Evolutionary conservation across 106 monocot species (phyloP).

Genomic region (Triglochin maritima): DNA sequence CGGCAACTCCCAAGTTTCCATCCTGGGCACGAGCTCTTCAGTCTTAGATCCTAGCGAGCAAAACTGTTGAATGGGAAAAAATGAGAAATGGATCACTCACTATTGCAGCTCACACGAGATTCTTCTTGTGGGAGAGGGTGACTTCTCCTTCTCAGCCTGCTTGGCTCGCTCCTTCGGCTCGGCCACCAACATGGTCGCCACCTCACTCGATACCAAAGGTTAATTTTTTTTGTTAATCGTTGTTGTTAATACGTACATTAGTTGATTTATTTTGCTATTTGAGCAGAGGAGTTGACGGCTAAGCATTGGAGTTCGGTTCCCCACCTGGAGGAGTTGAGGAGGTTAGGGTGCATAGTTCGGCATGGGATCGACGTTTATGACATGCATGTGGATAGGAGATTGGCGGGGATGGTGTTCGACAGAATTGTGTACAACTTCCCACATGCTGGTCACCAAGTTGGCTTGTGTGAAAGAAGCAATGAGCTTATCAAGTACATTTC

Average conservation of each 20-base stretch:
- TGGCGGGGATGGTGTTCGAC: constrained; percentile 6
- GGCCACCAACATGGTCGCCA: constrained; percentile 47
- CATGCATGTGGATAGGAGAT: constrained; percentile 5
- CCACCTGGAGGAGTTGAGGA: constrained; percentile 2
- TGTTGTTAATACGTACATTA: no score
- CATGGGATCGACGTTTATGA: constrained; percentile 5
- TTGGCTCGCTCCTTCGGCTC: constrained; percentile 43
- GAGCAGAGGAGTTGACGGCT: not conserved
- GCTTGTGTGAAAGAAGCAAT: not conserved
- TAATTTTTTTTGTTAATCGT: no score
- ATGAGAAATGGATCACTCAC: constrained; percentile 25
- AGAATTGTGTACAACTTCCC: constrained; percentile 18
- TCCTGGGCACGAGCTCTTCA: no score
- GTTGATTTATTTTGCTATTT: no score
- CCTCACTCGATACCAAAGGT: constrained; percentile 43
- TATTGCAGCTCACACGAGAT: constrained; percentile 33
- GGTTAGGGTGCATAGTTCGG: not conserved
- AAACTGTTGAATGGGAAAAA: not conserved
- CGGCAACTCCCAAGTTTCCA: no score
- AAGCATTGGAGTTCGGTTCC: constrained; percentile 7
- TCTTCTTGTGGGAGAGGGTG: constrained; percentile 48
- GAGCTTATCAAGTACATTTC: constrained; percentile 7
- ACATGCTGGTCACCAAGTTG: constrained; percentile 8
- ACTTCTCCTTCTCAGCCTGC: constrained; percentile 52
- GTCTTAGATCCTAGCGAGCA: no score